Conservation (phyloP, 331 rosid species). For the Saraca asoca region DNA sequence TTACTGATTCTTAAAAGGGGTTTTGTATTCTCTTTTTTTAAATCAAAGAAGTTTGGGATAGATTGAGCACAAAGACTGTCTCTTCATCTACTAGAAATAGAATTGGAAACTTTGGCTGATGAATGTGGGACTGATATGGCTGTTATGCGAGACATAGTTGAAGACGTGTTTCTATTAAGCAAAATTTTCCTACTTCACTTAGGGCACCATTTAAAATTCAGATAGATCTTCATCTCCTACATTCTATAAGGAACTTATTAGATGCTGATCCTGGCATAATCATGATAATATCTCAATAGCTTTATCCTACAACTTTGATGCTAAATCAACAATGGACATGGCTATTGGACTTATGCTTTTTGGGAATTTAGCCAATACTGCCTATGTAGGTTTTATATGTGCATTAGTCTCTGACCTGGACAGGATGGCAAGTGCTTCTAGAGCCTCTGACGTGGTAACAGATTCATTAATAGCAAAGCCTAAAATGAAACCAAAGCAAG, state of each 20-base stretch:
- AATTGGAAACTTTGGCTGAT: slow-evolving; percentile 49
- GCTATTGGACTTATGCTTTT: no score
- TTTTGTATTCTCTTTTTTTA: no score
- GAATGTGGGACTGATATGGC: slow-evolving; percentile 45
- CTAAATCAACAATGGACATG: no score
- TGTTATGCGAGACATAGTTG: slow-evolving; percentile 46
- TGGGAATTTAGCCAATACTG: no score
- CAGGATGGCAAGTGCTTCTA: slow-evolving; percentile 91
- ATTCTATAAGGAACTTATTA: no score
- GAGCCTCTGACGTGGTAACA: slow-evolving; percentile 81
- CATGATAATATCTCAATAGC: slow-evolving; percentile 85
- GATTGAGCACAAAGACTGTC: slow-evolving; percentile 66
- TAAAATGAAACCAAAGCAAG: no score
- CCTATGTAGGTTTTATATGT: no score
- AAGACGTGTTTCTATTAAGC: slow-evolving; percentile 43
- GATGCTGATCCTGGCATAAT: slow-evolving; percentile 83
- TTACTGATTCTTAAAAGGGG: no score
- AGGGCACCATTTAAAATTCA: slow-evolving; percentile 45
- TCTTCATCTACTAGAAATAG: slow-evolving; percentile 58
- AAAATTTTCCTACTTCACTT: slow-evolving; percentile 49
- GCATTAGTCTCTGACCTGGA: slow-evolving; percentile 67
- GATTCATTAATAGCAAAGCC: no score
- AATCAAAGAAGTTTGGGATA: no score
- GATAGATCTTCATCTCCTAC: slow-evolving; percentile 55
- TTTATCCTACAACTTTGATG: no score